Evolutionary conservation across 768 basidiomycete genomes (phyloP).

Genomic region (Lactarius pseudohatsudake): DNA sequence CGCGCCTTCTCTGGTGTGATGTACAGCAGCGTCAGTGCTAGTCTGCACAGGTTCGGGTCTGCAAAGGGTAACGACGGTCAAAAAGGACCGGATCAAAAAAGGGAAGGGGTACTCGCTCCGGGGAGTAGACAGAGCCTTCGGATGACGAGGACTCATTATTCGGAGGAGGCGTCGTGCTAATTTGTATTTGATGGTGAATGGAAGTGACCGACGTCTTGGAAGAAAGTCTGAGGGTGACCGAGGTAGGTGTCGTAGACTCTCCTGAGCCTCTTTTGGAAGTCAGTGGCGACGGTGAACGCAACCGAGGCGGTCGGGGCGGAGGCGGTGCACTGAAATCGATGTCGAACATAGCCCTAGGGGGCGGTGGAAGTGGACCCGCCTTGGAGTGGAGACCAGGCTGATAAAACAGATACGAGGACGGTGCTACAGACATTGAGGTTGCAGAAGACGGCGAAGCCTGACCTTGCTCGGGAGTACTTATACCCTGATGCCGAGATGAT

Average conservation of each 20-base stretch:
- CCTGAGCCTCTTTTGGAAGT: constrained; percentile 39
- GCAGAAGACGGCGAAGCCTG: background rate
- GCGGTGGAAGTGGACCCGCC: constrained; percentile 71
- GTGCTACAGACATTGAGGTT: constrained; percentile 5
- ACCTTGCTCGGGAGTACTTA: constrained; percentile 1
- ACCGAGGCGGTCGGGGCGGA: constrained; percentile 60
- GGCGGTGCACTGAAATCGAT: constrained; percentile 47
- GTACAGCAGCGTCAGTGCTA: constrained; percentile 1
- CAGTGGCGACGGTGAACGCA: constrained; percentile 50
- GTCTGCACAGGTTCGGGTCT: constrained; percentile 14
- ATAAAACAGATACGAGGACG: constrained; percentile 54
- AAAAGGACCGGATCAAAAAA: background rate
- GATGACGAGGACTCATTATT: constrained; percentile 11
- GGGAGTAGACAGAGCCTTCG: constrained; percentile 15
- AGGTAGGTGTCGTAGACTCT: constrained; percentile 15
- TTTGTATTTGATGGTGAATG: constrained; percentile 20
- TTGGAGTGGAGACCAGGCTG: constrained; percentile 68
- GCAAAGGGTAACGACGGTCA: constrained; percentile 12
- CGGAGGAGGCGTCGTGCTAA: constrained; percentile 10
- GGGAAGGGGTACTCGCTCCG: constrained; percentile 4
- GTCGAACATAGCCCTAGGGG: constrained; percentile 56
- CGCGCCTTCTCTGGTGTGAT: constrained; percentile 57
- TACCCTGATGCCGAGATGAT: background rate
- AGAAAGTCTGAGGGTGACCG: constrained; percentile 51
- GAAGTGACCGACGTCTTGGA: constrained; percentile 22